Evolutionary conservation across 2,329 filamentous ascomycete genomes (phyloP), one percentile per base, ranked within the genome.

Genomic region (Aspergillus thermomutatus): DNA sequence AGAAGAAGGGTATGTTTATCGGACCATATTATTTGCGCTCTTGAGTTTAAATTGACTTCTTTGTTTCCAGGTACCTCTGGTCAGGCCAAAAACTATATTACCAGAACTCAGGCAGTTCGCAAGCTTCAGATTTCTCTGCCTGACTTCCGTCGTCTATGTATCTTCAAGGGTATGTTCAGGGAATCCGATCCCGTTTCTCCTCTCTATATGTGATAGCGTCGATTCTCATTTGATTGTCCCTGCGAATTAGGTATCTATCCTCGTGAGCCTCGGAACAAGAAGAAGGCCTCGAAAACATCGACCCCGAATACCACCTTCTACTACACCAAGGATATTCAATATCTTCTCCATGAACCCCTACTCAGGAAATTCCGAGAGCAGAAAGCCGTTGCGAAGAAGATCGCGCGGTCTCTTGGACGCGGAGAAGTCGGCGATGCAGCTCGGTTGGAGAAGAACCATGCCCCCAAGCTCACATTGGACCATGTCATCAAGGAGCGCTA

Each of bases 401-500:
- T 99, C 70, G 90, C 90, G 45, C 87, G 87, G 71, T 94, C 93
- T 3, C 84, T 99, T 53, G 94, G 94, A 54, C 87, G 93, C 71
- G 93, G 93, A 74, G 92, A 99, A 79, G 87, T 94, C 60, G 83
- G 87, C 68, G 91, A 97, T 80, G 94, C 94, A 48, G 85, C 90
- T 68, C 87, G 93, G 64, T 81, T 96, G 58, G 93, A 99, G 81
- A 91, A 92, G 82, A 95, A 91, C 57, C 88, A 91, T 70, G 92
- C 90, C 75, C 91, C 93, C 59, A 87, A 88, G 71, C 89, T 97
- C 77, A 92, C 90, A 57, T 86, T 99, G 67, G 92, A 99, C 74
- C 92, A 99, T 79, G 90, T 99, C 72, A 91, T 99, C 72, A 92
- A 95, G 74, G 94, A 99, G 82, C 89, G 94, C 72, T 99, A 99